These are phyloP conservation scores for Podospora conica DNA, from an alignment of 495 filamentous ascomycete genomes.

Conservation along the genomic window DNA sequence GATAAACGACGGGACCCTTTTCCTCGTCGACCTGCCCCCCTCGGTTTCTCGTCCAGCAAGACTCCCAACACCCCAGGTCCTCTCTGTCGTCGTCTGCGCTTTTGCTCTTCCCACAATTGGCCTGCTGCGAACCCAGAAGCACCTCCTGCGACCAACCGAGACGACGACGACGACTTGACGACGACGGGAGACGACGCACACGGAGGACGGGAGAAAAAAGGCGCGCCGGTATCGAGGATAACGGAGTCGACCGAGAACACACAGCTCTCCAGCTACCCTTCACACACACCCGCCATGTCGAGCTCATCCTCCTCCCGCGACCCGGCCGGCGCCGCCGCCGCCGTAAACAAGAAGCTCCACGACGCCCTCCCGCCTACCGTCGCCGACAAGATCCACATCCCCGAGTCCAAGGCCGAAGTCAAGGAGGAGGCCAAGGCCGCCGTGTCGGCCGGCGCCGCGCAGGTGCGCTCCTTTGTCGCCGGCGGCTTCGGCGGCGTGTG, in stretches of 20 bases:
- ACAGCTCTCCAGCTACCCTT: neutral
- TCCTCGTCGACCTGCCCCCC: neutral
- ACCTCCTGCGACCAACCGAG: neutral
- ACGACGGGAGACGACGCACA: neutral
- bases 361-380: conserved; percentile 33
- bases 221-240: neutral
- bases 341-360: conserved; percentile 34
- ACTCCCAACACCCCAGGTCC: neutral
- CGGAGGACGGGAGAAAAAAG: neutral
- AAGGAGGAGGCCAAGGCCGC: conserved; percentile 44
- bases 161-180: neutral
- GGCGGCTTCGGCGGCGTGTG: conserved; percentile 92
- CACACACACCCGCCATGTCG: conserved; percentile 16
- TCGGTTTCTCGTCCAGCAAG: neutral
- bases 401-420: conserved; percentile 44
- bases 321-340: conserved; percentile 13
- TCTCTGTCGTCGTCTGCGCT: neutral
- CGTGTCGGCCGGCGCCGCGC: conserved; percentile 38
- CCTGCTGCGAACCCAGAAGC: neutral
- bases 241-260: too few species aligned
- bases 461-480: conserved; percentile 73
- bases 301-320: conserved; percentile 14
- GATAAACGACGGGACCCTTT: neutral
- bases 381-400: conserved; percentile 43
- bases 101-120: neutral